These are phyloP conservation scores for Saitozyma sp. DNA, from an alignment of 768 basidiomycete genomes.

Conservation along the genomic window DNA sequence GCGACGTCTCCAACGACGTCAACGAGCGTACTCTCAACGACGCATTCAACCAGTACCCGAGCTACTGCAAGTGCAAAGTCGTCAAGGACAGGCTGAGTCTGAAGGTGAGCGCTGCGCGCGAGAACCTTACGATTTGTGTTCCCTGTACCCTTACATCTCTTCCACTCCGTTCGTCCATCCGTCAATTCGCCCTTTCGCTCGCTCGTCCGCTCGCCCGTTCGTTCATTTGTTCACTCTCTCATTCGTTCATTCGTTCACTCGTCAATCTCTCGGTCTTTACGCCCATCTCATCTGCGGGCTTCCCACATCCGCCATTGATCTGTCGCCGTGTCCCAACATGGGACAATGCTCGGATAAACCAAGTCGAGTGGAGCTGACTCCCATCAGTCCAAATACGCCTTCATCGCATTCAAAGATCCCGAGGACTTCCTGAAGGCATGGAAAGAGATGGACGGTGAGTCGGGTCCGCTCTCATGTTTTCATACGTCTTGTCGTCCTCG, in stretches of 20 bases:
- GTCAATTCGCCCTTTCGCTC: neutral
- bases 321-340: too few species aligned
- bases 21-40: slow-evolving; percentile 90
- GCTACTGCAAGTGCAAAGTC: slow-evolving; percentile 92
- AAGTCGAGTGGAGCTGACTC: slow-evolving; percentile 4
- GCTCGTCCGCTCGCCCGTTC: neutral
- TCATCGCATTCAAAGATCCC: slow-evolving; percentile 95
- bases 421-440: slow-evolving; percentile 98
- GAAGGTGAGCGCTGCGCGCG: slow-evolving; percentile 62
- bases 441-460: slow-evolving; percentile 98
- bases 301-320: too few species aligned
- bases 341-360: too few species aligned
- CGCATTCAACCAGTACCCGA: slow-evolving; percentile 89
- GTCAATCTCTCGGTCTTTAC: neutral
- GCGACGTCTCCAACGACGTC: slow-evolving; percentile 96
- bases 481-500: too few species aligned
- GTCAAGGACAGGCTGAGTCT: slow-evolving; percentile 90
- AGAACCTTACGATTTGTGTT: too few species aligned
- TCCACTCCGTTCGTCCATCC: too few species aligned
- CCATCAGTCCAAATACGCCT: slow-evolving; percentile 86
- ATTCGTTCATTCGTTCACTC: neutral
- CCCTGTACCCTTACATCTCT: too few species aligned
- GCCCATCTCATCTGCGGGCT: neutral
- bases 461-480: neutral
- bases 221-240: neutral